phyloP scores from a whole-genome alignment of 345 rosid genomes.

The Turnera subulata region DNA sequence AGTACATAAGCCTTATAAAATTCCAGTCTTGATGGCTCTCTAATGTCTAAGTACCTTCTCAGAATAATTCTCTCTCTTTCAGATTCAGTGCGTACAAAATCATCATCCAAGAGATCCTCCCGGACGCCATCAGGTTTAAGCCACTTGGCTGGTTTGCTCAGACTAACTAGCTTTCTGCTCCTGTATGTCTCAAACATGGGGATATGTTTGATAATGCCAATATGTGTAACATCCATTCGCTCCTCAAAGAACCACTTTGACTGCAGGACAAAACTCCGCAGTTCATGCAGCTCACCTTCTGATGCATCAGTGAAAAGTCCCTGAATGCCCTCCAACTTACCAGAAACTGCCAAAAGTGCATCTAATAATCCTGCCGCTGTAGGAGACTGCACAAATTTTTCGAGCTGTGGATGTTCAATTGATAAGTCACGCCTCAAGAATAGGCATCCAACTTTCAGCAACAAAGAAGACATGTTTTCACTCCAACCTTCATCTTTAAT shows the following conservation, averaged over 20 bases:
- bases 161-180: constrained; percentile 65
- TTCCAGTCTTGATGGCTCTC: constrained; percentile 70
- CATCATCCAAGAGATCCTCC: constrained; percentile 78
- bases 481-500: constrained; percentile 86
- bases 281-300: constrained; percentile 82
- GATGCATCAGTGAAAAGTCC: constrained; percentile 58
- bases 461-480: constrained; percentile 84
- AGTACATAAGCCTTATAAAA: constrained; percentile 79
- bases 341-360: constrained; percentile 71
- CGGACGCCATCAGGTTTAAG: constrained; percentile 73
- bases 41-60: constrained; percentile 53
- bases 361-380: constrained; percentile 77
- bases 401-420: constrained; percentile 78
- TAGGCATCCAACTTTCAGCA: constrained; percentile 76
- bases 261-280: constrained; percentile 84
- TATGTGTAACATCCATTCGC: constrained; percentile 55
- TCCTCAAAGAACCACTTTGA: constrained; percentile 87
- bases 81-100: constrained; percentile 80
- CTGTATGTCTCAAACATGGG: constrained; percentile 81
- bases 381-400: constrained; percentile 79
- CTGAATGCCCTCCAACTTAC: constrained; percentile 49
- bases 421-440: constrained; percentile 64
- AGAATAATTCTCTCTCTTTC: constrained; percentile 76
- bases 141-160: constrained; percentile 67
- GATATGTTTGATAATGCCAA: constrained; percentile 63